Base-by-base conservation (phyloP, 1,284 basidiomycete genomes). In the Mycena citricolor region DNA sequence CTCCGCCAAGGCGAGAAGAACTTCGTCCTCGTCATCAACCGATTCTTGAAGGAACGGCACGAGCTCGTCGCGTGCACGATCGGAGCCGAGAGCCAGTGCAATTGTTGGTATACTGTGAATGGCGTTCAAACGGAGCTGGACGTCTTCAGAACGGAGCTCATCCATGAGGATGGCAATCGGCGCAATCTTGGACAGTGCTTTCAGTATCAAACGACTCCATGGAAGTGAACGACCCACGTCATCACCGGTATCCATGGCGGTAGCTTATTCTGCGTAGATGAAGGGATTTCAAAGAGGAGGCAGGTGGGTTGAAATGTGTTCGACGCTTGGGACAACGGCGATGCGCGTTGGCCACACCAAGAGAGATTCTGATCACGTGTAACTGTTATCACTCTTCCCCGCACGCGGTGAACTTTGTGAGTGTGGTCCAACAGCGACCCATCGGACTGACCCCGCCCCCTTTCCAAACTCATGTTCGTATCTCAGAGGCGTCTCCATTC, bases 21-120 rank as follows among this genome's bases (percentile, higher is more conserved):
- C 95, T 64, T 99, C 97, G 65, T 99, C 97, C 70, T 99, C 97
- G 62, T 99, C 97, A 67, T 99, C 97, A 57, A 99, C 84, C 26
- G 94, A 97, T 62, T 99, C 95, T 71, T 94, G 89, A 47, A 99
- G 79, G 74, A 99, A 99, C 1, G 94, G 92, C 54, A 99, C 83
- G 54, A 99, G 81, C 67, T 99, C 97, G 50, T 95, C 91, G 52
- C 97, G 84, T 25, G 95, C 90, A 54, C 97, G 88, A 73, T 97
- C 90, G 23, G 94, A 86, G 11, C 97, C 97, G 39, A 99, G 80
- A 29, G 97, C 97, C 51, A 99, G 81, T 3, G 97, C 97, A 69
- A 99, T 99, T 42, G 97, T 99, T 50, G 94, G 94, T 62, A 99
- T 83, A 66, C 95, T 92, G 69, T 97, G 93, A 58, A 99, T 97